Percentiles rank a stretch among this genome's conserved stretches.
Conservation (phyloP, 2,329 filamentous ascomycete genomes). For the Hypoxylon sp. region DNA sequence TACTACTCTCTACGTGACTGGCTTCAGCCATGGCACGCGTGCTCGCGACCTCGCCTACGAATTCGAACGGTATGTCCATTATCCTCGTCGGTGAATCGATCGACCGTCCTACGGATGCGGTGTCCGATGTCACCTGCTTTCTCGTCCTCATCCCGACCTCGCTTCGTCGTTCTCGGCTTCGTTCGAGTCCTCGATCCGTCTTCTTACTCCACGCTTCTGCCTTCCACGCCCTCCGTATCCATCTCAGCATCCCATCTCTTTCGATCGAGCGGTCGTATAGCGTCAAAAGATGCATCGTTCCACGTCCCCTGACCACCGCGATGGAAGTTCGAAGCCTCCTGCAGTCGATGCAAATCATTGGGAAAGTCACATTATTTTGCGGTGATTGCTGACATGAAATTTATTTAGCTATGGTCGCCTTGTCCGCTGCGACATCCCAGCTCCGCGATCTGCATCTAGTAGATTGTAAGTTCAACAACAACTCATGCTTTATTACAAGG, state of each 20-base stretch:
- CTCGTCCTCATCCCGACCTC: slow-evolving; percentile 54
- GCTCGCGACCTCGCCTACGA: slow-evolving; percentile 99
- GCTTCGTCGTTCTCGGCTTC: slow-evolving; percentile 56
- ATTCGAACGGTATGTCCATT: slow-evolving; percentile 98
- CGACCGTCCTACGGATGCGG: slow-evolving; percentile 62
- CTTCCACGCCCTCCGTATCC: slow-evolving; percentile 53
- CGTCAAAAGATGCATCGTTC: slow-evolving; percentile 55
- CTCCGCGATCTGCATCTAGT: slow-evolving; percentile 91
- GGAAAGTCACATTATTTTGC: slow-evolving; percentile 52
- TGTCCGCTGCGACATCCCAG: slow-evolving; percentile 98
- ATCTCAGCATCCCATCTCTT: slow-evolving; percentile 57
- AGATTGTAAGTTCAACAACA: slow-evolving; percentile 81
- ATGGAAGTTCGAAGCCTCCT: slow-evolving; percentile 54
- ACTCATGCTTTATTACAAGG: neutral
- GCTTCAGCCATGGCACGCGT: slow-evolving; percentile 98
- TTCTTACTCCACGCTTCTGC: slow-evolving; percentile 52
- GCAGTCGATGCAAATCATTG: slow-evolving; percentile 53
- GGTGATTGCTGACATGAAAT: slow-evolving; percentile 61
- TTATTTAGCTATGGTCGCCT: slow-evolving; percentile 89
- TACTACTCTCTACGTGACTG: slow-evolving; percentile 97
- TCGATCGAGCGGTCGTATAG: slow-evolving; percentile 64
- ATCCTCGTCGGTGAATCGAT: slow-evolving; percentile 65
- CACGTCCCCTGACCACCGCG: slow-evolving; percentile 56
- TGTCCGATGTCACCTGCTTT: slow-evolving; percentile 59
- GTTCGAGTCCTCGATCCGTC: slow-evolving; percentile 60